Percentiles rank a stretch among this genome's conserved stretches.
Evolutionary conservation across 2,329 filamentous ascomycete genomes (phyloP).

Genomic region (Ambrosiella beaveri): DNA sequence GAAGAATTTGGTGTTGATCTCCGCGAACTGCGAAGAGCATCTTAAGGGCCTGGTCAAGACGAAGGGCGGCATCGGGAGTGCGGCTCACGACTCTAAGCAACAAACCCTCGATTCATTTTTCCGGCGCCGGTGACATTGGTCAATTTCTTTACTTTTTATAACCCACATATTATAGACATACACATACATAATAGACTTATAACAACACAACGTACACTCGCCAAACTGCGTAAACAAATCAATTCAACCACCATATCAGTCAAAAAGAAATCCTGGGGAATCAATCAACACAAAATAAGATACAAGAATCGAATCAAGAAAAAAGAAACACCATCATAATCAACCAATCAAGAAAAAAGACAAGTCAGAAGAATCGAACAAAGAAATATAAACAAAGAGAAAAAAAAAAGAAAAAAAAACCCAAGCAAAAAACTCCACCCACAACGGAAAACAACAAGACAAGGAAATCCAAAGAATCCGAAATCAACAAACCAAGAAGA

Average conservation of each 20-base stretch:
- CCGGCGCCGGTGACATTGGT: conserved; percentile 7
- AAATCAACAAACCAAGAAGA: conserved; percentile 10
- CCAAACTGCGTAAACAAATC: background rate
- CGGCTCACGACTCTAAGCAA: conserved; percentile 58
- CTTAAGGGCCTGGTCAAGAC: conserved; percentile 61
- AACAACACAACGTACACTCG: background rate
- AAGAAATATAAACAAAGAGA: background rate
- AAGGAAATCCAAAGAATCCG: conserved; percentile 8
- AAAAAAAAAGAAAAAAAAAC: conserved; percentile 1
- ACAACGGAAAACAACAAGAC: conserved; percentile 13
- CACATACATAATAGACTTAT: background rate
- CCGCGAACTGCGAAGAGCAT: conserved; percentile 55
- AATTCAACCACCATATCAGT: background rate
- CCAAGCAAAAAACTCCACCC: background rate
- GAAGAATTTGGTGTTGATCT: conserved; percentile 29
- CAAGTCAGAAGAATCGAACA: conserved; percentile 1
- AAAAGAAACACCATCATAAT: background rate
- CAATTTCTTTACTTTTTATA: too few species aligned
- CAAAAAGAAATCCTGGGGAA: conserved; percentile 4
- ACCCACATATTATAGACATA: background rate
- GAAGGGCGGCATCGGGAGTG: conserved; percentile 64
- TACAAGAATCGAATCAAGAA: conserved; percentile 1
- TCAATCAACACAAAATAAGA: conserved; percentile 1
- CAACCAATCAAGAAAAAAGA: conserved; percentile 7
- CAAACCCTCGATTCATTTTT: conserved; percentile 66